Conservation (phyloP, 2,329 filamentous ascomycete species). For the Fusarium irregulare region DNA sequence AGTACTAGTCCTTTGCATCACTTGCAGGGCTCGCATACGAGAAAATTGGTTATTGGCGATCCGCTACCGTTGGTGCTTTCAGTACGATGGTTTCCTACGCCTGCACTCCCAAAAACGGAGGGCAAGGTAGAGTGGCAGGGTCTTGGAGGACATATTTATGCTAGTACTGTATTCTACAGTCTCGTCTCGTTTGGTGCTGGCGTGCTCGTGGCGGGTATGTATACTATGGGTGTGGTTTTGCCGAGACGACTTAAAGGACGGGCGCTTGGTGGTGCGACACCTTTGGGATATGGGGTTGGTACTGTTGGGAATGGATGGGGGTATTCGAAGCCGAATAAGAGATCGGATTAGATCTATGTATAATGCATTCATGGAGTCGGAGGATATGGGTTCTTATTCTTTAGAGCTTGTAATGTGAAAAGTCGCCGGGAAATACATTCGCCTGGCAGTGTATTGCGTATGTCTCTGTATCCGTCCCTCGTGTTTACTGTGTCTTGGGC, state of each 20-base stretch:
- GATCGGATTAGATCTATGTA: slow-evolving; percentile 55
- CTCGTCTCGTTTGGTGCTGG: slow-evolving; percentile 69
- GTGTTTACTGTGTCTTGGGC: slow-evolving; percentile 53
- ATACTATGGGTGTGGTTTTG: slow-evolving; percentile 70
- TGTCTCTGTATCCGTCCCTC: neutral
- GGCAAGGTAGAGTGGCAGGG: slow-evolving; percentile 73
- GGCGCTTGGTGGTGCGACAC: slow-evolving; percentile 67
- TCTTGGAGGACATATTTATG: slow-evolving; percentile 72
- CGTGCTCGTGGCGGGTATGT: slow-evolving; percentile 64
- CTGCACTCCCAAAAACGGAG: slow-evolving; percentile 74
- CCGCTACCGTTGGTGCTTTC: slow-evolving; percentile 81
- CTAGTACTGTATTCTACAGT: slow-evolving; percentile 72
- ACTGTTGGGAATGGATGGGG: slow-evolving; percentile 69
- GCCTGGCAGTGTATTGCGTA: slow-evolving; percentile 15
- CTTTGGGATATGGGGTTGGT: slow-evolving; percentile 66
- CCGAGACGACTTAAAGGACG: slow-evolving; percentile 64
- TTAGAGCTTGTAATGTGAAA: slow-evolving; percentile 31
- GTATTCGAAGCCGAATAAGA: slow-evolving; percentile 58
- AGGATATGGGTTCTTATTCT: slow-evolving; percentile 25
- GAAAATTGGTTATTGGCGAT: slow-evolving; percentile 87
- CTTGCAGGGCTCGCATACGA: slow-evolving; percentile 62
- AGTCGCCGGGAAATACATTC: slow-evolving; percentile 10
- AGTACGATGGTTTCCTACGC: slow-evolving; percentile 87
- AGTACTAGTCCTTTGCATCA: slow-evolving; percentile 78
- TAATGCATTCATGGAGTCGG: slow-evolving; percentile 42